Conservation (phyloP, 768 basidiomycete genomes). For the Agaricus sinodeliciosus region DNA sequence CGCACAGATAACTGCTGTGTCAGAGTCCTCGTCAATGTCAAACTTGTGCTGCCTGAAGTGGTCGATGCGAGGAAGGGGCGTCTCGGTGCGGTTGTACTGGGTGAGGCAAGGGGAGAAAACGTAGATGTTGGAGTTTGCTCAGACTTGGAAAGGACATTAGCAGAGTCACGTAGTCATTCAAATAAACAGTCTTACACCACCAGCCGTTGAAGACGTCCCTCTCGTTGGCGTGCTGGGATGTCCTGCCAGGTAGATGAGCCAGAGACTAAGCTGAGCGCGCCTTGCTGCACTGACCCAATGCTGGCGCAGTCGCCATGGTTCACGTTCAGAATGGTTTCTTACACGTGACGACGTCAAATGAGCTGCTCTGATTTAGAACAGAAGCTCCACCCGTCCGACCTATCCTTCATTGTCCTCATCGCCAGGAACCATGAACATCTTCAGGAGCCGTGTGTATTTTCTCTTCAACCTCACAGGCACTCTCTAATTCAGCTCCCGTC, state of each 20-base stretch:
- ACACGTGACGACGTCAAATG: slow-evolving; percentile 30
- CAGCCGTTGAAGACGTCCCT: background rate
- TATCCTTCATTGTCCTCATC: slow-evolving; percentile 10
- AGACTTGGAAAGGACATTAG: slow-evolving; percentile 5
- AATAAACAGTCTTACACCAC: background rate
- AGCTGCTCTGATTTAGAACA: slow-evolving; percentile 10
- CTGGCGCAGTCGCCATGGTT: no score
- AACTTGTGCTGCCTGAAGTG: background rate
- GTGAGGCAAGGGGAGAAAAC: slow-evolving; percentile 24
- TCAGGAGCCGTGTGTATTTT: slow-evolving; percentile 61
- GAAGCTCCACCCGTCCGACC: slow-evolving; percentile 1
- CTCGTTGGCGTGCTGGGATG: background rate
- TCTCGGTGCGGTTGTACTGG: slow-evolving; percentile 19
- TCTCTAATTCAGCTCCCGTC: slow-evolving; percentile 5
- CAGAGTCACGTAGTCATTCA: background rate
- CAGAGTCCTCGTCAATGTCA: slow-evolving; percentile 1
- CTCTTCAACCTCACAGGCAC: background rate
- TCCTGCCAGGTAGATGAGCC: no score
- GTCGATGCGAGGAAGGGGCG: slow-evolving; percentile 7
- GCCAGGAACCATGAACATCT: slow-evolving; percentile 63
- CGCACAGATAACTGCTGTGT: slow-evolving; percentile 42
- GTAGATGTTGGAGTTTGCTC: slow-evolving; percentile 26
- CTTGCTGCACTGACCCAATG: no score
- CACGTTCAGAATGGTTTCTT: no score
- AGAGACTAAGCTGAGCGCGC: no score